Evolutionary conservation across 768 basidiomycete genomes (phyloP).

Genomic region (Gautieria morchelliformis): DNA sequence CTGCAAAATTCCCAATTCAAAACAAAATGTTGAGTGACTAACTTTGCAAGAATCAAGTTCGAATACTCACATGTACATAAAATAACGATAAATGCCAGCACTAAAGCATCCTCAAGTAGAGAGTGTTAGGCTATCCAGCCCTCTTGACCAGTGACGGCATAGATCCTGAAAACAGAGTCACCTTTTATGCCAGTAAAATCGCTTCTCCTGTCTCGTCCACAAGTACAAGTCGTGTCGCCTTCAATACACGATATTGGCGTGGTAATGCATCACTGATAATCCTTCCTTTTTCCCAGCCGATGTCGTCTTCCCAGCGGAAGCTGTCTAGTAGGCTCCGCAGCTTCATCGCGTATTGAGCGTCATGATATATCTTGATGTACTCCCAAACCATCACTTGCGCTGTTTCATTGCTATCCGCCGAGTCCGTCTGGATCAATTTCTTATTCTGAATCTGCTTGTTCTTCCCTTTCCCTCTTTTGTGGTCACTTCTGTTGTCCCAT

Average conservation of each 20-base stretch:
- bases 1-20: neutral
- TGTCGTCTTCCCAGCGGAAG: conserved; percentile 3
- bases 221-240: neutral
- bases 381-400: neutral
- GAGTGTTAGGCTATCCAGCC: no score
- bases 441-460: neutral
- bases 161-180: no score
- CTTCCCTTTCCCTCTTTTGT: neutral
- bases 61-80: neutral
- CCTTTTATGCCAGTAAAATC: conserved; percentile 1
- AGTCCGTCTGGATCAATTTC: neutral
- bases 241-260: neutral
- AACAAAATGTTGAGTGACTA: no score
- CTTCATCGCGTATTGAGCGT: conserved; percentile 3
- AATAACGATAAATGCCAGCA: neutral
- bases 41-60: neutral
- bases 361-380: conserved; percentile 9
- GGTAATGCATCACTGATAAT: neutral
- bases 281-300: neutral
- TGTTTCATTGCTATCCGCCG: neutral
- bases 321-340: conserved; percentile 4
- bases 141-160: no score
- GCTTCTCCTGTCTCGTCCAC: conserved; percentile 6
- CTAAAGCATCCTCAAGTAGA: no score
- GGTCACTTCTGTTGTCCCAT: neutral